These are phyloP conservation scores for Lentinula guzmanii DNA, from an alignment of 768 basidiomycete species.

Conservation along the genomic window DNA sequence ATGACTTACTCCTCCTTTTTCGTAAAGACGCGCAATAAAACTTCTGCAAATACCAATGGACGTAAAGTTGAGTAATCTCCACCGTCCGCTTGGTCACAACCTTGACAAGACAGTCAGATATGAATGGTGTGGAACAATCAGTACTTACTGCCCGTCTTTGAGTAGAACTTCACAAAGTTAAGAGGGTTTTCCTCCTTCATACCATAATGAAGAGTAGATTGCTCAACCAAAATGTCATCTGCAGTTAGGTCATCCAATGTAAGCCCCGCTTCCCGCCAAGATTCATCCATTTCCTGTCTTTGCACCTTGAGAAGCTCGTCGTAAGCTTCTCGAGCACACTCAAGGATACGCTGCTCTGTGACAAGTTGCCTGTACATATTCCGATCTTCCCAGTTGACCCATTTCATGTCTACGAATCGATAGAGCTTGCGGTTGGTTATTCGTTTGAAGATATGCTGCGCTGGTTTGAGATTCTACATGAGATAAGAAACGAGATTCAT, in stretches of 20 bases:
- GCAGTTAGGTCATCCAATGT: constrained; percentile 29
- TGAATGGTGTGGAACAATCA: neutral
- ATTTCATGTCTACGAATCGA: constrained; percentile 60
- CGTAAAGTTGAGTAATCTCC: constrained; percentile 63
- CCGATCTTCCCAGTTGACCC: constrained; percentile 33
- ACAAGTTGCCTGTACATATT: constrained; percentile 30
- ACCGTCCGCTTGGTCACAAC: constrained; percentile 32
- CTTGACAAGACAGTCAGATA: constrained; percentile 22
- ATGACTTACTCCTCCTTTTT: constrained; percentile 40
- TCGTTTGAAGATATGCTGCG: constrained; percentile 58
- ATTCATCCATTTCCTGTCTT: constrained; percentile 12
- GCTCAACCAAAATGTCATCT: constrained; percentile 58
- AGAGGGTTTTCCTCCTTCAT: constrained; percentile 68
- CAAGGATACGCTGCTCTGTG: constrained; percentile 37
- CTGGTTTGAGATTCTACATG: constrained; percentile 47
- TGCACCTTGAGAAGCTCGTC: constrained; percentile 13
- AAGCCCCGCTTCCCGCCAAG: constrained; percentile 7
- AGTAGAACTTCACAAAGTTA: constrained; percentile 66
- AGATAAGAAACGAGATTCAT: neutral
- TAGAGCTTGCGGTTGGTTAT: constrained; percentile 64
- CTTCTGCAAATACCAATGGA: constrained; percentile 63
- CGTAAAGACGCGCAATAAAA: constrained; percentile 65
- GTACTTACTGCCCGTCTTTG: constrained; percentile 46
- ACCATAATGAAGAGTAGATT: constrained; percentile 69
- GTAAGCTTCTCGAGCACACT: constrained; percentile 25